Evolutionary conservation across 2,329 filamentous ascomycete species (phyloP).

Genomic region (Lachnellula suecica): DNA sequence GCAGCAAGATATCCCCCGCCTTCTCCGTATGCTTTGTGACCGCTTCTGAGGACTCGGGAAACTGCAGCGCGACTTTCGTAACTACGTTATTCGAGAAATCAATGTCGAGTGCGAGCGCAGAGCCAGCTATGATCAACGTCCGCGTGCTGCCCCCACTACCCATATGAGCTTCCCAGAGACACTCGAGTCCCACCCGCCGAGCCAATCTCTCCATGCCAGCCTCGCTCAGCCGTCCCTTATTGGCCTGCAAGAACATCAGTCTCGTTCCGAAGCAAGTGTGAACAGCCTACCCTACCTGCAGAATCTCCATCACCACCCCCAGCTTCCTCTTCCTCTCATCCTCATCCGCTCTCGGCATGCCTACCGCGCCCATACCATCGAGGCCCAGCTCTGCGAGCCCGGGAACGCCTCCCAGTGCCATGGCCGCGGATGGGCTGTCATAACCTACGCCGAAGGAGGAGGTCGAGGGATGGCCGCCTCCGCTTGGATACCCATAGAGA

Average conservation of each 20-base stretch:
- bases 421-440: constrained; percentile 63
- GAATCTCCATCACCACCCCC: constrained; percentile 29
- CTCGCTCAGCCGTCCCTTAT: constrained; percentile 68
- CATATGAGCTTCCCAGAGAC: constrained; percentile 55
- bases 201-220: constrained; percentile 72
- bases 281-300: constrained; percentile 30
- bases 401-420: constrained; percentile 54
- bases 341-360: constrained; percentile 39
- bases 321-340: constrained; percentile 50
- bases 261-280: constrained; percentile 29
- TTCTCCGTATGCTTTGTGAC: constrained; percentile 60
- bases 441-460: constrained; percentile 45
- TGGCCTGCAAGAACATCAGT: constrained; percentile 24
- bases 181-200: constrained; percentile 64
- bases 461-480: constrained; percentile 39
- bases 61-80: constrained; percentile 60
- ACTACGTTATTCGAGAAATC: constrained; percentile 61
- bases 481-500: constrained; percentile 41
- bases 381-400: constrained; percentile 50
- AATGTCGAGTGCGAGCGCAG: constrained; percentile 60
- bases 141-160: constrained; percentile 48
- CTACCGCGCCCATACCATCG: constrained; percentile 33
- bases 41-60: constrained; percentile 57
- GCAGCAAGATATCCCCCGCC: constrained; percentile 64
- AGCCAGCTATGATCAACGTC: constrained; percentile 61